These are phyloP conservation scores for Panellus pusillus DNA, from an alignment of 768 basidiomycete genomes.

Conservation along the genomic window DNA sequence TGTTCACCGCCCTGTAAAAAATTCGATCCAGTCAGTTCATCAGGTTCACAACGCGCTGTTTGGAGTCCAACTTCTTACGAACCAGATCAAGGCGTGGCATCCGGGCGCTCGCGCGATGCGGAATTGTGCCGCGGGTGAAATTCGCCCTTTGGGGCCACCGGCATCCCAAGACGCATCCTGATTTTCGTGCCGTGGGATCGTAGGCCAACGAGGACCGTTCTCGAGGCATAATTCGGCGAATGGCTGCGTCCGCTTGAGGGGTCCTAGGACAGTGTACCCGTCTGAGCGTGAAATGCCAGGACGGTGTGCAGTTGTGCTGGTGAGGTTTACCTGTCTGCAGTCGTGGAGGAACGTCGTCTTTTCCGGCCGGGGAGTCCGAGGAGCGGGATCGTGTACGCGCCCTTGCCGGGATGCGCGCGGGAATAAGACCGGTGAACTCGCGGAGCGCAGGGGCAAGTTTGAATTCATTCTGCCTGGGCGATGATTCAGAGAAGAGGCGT, in stretches of 20 bases:
- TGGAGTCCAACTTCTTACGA: slow-evolving; percentile 30
- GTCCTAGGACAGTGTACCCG: slow-evolving; percentile 20
- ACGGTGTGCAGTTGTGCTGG: background rate
- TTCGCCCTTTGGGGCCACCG: slow-evolving; percentile 5
- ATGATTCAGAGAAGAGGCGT: too few relatives aligned
- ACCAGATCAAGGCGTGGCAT: slow-evolving; percentile 61
- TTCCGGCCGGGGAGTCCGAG: slow-evolving; percentile 40
- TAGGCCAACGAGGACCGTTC: too few relatives aligned
- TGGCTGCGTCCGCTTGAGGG: slow-evolving; percentile 35
- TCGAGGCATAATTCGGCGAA: slow-evolving; percentile 54
- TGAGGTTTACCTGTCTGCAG: slow-evolving; percentile 30
- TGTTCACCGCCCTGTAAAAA: slow-evolving; percentile 39
- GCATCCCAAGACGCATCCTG: slow-evolving; percentile 43
- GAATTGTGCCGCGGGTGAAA: slow-evolving; percentile 30
- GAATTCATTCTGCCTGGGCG: background rate
- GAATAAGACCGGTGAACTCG: slow-evolving; percentile 32
- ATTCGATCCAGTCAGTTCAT: background rate
- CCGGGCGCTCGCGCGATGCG: slow-evolving; percentile 23
- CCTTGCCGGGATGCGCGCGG: background rate
- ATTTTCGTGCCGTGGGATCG: slow-evolving; percentile 35
- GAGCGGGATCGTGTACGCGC: slow-evolving; percentile 25
- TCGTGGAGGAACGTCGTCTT: slow-evolving; percentile 49
- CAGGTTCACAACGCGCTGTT: background rate
- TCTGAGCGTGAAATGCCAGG: background rate
- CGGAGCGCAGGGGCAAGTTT: slow-evolving; percentile 24